Conservation (phyloP, 2,329 filamentous ascomycete species). For the Clonostachys sp. region DNA sequence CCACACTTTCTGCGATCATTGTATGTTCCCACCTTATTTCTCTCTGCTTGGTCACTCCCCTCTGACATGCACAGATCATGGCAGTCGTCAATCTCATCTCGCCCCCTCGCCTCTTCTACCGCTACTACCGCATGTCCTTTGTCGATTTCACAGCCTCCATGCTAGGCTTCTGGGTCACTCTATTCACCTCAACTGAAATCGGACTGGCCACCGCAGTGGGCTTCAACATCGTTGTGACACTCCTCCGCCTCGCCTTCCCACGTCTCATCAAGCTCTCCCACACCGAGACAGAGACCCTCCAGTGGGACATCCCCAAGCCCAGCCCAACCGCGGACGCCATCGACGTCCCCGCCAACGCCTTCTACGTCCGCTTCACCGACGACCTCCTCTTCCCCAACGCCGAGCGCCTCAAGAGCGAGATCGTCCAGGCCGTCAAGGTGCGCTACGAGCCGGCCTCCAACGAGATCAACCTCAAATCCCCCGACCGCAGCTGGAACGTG, state of each 20-base stretch:
- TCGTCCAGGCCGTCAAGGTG: conserved; percentile 43
- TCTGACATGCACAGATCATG: conserved; percentile 41
- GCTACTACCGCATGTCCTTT: conserved; percentile 60
- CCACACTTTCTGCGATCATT: conserved; percentile 61
- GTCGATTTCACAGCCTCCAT: conserved; percentile 61
- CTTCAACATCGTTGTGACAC: conserved; percentile 59
- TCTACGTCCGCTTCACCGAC: conserved; percentile 52
- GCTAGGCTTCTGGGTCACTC: conserved; percentile 59
- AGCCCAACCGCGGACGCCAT: conserved; percentile 9
- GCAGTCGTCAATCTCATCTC: conserved; percentile 60
- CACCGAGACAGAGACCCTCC: conserved; percentile 16
- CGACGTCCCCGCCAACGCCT: conserved; percentile 39
- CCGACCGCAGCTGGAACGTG: conserved; percentile 49
- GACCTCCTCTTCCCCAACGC: conserved; percentile 60
- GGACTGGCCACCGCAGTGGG: conserved; percentile 55
- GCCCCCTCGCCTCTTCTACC: conserved; percentile 53
- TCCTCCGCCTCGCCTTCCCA: conserved; percentile 54
- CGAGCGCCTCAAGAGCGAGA: conserved; percentile 40
- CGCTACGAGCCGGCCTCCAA: conserved; percentile 31
- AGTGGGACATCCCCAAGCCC: conserved; percentile 13
- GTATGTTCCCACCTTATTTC: conserved; percentile 16
- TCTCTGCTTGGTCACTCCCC: neutral
- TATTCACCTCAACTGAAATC: conserved; percentile 56
- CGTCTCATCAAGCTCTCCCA: conserved; percentile 25
- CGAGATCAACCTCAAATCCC: conserved; percentile 27